Evolutionary conservation across 169 alveolate genomes (phyloP), one percentile per base, ranked within the genome.

Genomic region (Eimeria acervulina): DNA sequence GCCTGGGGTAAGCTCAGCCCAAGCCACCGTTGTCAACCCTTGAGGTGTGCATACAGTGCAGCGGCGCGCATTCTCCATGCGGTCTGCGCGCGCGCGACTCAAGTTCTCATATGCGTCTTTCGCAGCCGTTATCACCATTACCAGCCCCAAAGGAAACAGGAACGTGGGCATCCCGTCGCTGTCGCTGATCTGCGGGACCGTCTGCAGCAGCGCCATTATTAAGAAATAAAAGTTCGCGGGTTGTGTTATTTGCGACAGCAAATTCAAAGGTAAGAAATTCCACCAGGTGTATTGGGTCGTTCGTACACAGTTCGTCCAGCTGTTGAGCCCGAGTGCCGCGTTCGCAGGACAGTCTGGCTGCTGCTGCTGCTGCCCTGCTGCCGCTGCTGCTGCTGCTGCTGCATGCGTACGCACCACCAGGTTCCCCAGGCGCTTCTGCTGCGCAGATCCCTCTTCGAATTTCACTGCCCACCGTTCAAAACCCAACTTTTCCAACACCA

Each of bases 81-180:
- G 95, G 96, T 99, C 99, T 40, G 98, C 97, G 55, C 97, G 97
- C 66, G 98, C 98, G 61, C 99, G 98, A 89, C 98, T 98, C 93
- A 97, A 87, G 96, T 99, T 99, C 96, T 99, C 99, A 63, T 98
- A 97, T 42, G 98, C 97, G 96, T 99, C 99, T 87, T 99, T 98
- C 0, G 98, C 97, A 98, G 98, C 97, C 40, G 99, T 97, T 6
- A 99, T 99, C 6, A 97, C 95, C 72, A 99, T 96, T 74, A 99
- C 99, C 84, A 98, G 97, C n/a, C 97, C 96, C n/a, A 99, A 97
- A 31, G 99, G 99, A 10, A 98, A 96, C 70, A 98, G 96, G 68
- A 98, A 97, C 2, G 99, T 98, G 8, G 99, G 99, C 95, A 97
- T 90, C 74, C 99, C 99, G 81, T 97, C 97, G 40, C 99, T 96